phyloP scores from a whole-genome alignment of 305 asterid species.

The Fraxinus platypoda region DNA sequence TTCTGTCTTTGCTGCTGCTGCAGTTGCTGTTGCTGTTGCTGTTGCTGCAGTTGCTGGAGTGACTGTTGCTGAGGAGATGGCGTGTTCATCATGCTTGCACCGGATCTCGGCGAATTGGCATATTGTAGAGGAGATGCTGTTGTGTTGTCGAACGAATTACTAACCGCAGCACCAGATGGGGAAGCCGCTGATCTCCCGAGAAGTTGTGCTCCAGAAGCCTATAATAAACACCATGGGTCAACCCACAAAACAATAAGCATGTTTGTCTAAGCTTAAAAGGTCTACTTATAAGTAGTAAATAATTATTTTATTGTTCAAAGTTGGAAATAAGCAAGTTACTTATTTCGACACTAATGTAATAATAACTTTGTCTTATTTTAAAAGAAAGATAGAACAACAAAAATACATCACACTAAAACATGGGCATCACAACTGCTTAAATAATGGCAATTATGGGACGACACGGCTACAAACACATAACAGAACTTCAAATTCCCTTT shows the following conservation, averaged over 20 bases:
- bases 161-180: conserved; percentile 66
- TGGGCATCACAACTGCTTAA: background rate
- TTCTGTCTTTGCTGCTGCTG: conserved; percentile 85
- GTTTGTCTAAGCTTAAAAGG: background rate
- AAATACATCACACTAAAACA: background rate
- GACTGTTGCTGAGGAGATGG: conserved; percentile 96
- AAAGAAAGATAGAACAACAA: background rate
- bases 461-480: background rate
- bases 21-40: conserved; percentile 43
- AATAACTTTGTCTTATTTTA: background rate
- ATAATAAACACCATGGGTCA: conserved; percentile 25
- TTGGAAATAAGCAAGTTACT: background rate
- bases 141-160: conserved; percentile 69
- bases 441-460: background rate
- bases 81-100: conserved; percentile 82
- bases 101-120: conserved; percentile 90
- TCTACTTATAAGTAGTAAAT: background rate
- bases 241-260: background rate
- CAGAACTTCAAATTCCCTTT: background rate
- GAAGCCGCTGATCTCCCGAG: conserved; percentile 53
- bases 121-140: conserved; percentile 87
- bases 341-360: background rate
- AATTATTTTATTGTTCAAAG: background rate
- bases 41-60: conserved; percentile 48
- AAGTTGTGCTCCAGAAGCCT: conserved; percentile 58